Evolutionary conservation across 73 alveolate species (phyloP).

Genomic region (Effrenium voratum): DNA sequence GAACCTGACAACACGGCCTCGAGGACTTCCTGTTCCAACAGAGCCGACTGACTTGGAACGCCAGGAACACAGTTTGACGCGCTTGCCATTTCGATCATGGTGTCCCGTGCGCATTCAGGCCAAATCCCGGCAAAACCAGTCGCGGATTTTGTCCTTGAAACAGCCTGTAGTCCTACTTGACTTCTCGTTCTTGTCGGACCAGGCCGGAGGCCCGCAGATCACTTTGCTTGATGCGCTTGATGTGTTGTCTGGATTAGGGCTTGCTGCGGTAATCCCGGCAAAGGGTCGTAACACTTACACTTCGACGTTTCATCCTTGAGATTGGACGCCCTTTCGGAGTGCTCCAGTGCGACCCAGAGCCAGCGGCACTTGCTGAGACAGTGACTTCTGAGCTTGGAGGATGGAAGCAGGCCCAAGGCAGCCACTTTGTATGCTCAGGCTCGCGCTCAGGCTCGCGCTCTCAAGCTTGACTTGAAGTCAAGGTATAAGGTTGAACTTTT

Average conservation of each 20-base stretch:
- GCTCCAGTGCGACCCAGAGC: neutral
- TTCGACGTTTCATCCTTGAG: conserved; percentile 21
- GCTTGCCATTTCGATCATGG: too few relatives aligned
- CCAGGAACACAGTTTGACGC: too few relatives aligned
- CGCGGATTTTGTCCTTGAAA: neutral
- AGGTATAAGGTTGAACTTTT: too few relatives aligned
- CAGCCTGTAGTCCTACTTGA: conserved; percentile 4
- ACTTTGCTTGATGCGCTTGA: neutral
- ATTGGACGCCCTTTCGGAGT: conserved; percentile 18
- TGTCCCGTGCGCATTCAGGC: neutral
- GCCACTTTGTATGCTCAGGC: neutral
- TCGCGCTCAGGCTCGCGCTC: conserved; percentile 9
- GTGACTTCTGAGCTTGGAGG: neutral
- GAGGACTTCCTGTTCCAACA: too few relatives aligned
- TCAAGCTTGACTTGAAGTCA: neutral
- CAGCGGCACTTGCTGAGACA: neutral
- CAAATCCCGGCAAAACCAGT: neutral
- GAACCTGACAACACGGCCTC: too few relatives aligned
- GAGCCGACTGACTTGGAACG: too few relatives aligned
- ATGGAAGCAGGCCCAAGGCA: conserved; percentile 49
- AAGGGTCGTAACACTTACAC: neutral
- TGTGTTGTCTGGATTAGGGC: neutral
- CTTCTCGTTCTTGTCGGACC: neutral
- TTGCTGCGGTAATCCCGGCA: neutral
- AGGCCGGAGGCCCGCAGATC: neutral